phyloP scores from a whole-genome alignment of 768 basidiomycete genomes.

The Calvatia gigantea region DNA sequence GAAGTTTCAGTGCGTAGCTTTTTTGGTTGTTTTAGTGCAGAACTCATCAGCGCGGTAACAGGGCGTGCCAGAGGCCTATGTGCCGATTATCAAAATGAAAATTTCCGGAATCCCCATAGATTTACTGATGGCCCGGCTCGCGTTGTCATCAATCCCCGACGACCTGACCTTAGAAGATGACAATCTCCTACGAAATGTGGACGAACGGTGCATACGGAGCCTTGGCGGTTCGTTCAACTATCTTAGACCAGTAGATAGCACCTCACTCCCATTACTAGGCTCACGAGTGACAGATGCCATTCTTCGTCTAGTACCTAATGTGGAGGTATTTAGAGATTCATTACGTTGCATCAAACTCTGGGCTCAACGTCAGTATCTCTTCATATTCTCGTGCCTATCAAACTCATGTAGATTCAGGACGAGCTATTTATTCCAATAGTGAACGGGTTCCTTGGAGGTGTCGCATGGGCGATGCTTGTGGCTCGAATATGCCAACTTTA shows the following conservation, averaged over 20 bases:
- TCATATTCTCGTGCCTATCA: not conserved
- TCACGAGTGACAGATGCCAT: slow-evolving; percentile 97
- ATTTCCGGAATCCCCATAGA: slow-evolving; percentile 92
- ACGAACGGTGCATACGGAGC: slow-evolving; percentile 94
- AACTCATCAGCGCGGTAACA: slow-evolving; percentile 28
- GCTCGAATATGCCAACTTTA: slow-evolving; percentile 99
- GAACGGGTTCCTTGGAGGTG: slow-evolving; percentile 95
- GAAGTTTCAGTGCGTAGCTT: slow-evolving; percentile 78
- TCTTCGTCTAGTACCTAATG: slow-evolving; percentile 89
- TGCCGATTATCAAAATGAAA: slow-evolving; percentile 91
- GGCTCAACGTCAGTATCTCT: slow-evolving; percentile 76
- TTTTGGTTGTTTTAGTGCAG: not conserved
- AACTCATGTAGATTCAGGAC: slow-evolving; percentile 43
- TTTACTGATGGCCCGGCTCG: slow-evolving; percentile 88
- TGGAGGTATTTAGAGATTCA: slow-evolving; percentile 91
- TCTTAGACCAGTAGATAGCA: slow-evolving; percentile 13
- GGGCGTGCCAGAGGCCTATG: slow-evolving; percentile 96
- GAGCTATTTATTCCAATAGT: slow-evolving; percentile 99
- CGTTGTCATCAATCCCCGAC: slow-evolving; percentile 85
- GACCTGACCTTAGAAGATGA: slow-evolving; percentile 89
- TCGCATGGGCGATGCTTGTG: slow-evolving; percentile 99
- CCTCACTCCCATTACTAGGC: slow-evolving; percentile 43
- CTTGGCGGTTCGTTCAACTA: slow-evolving; percentile 61
- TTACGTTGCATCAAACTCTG: slow-evolving; percentile 95
- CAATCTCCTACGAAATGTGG: slow-evolving; percentile 85